Base-by-base conservation (phyloP, 2,329 filamentous ascomycete species). In the Aspergillus sp. region DNA sequence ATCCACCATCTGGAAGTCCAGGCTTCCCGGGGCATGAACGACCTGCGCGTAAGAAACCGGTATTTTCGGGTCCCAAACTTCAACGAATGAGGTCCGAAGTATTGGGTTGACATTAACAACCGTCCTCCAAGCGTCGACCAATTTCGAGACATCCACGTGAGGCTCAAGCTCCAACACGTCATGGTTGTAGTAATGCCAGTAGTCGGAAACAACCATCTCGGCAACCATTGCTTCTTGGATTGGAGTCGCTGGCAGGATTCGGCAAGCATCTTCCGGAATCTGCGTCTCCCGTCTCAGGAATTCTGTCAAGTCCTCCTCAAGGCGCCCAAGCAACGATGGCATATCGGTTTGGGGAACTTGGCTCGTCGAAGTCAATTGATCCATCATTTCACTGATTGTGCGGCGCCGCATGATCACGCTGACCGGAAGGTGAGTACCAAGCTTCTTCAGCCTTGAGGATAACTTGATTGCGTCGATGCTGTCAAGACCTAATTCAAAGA, bases 381-480 rank as follows among this genome's bases (percentile, higher is more conserved):
- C 33, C 8, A 71, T 38, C 52, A 93, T 83, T 3, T 63, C 71
- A 1, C 68, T 54, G 22, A 94, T 78, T 0, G 74, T 85, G 32
- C 82, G 75, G 3, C 69, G 69, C 32, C 74, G 78, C 69, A 93
- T 81, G 14, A 95, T 78, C n/a, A 70, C 67, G 43, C 84, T 83
- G n/a, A 88, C 76, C 0, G 79, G 64, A 8, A 93, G 54, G 1
- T 62, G 52, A 13, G 91, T 61, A 0, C 70, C 72, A 4, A 60
- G 58, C 27, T 69, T 72, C 41, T 73, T 81, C 2, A 94, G 66
- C 33, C 77, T 72, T 0, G 85, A 78, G 0, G 83, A 81, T 0
- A 95, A 63, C 47, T 86, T 93, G 55, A 95, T 89, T 2, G 82
- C 74, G 56, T 95, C 88, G 36, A 95, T 93, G 49, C 88, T 94